Evolutionary conservation across 1,139 yeast genomes (phyloP), one percentile per base, ranked within the genome.

Genomic region (Candida smagusa): DNA sequence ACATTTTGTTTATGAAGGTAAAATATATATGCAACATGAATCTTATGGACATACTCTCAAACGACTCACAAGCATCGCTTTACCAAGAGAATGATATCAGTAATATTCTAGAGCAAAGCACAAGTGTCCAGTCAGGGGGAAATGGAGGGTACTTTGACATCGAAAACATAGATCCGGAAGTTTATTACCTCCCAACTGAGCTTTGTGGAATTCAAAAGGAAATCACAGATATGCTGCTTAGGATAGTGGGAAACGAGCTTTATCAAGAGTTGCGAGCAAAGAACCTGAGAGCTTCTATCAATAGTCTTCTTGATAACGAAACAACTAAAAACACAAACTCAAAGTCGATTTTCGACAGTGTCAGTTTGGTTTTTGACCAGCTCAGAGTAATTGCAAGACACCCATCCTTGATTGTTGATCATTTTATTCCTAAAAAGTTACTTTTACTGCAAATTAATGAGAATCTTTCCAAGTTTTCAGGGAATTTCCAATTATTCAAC

Each of bases 381-480:
- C 54, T 81, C 7, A 54, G 65, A 24, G 68, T 72, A 12, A 63
- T 81, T 0, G 65, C 73, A 2, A 77, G 74, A 48, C 89, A 84
- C 54, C 88, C 90, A 1, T 78, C 83, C 28, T 60, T 84, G 31
- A 54, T 84, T 29, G 89, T 84, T 25, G 86, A 83, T 49, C 92
- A 84, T 54, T 84, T 79, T 49, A 79, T 84, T 53, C 88, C 92
- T 9, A 77, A 80, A 44, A 80, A 81, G 41, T 61, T 84, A 41
- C 54, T 84, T 12, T 59, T 82, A 29, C 74, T 78, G 78, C 86
- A 82, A 45, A 69, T 84, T 1, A 81, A 76, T 41, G 80, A 77
- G 40, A 59, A 74, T 32, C 59, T 83, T 35, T 61, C 70, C 29
- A 61, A 62, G 28, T 65, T 80, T 22, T 77, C 86, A 13, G 84